Evolutionary conservation across 805 yeast species (phyloP).

Genomic region (Limtongia smithiae): DNA sequence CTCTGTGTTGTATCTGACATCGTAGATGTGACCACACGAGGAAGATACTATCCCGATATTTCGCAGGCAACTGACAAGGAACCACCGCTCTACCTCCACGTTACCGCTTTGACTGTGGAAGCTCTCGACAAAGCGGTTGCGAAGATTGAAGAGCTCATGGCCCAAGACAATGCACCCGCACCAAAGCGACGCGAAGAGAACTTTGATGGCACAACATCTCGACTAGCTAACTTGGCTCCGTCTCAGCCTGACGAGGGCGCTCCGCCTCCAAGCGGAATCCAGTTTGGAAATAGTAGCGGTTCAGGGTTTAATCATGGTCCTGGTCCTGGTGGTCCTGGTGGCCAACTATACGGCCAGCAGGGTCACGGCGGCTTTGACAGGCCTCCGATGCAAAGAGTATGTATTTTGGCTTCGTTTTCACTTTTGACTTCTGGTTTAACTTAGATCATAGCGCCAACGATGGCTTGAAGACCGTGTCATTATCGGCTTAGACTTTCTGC

Average conservation of each 20-base stretch:
- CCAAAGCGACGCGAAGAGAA: background rate
- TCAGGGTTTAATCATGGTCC: background rate
- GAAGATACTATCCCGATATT: conserved; percentile 39
- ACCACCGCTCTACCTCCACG: conserved; percentile 39
- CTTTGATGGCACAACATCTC: too few species aligned
- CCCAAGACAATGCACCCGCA: conserved; percentile 29
- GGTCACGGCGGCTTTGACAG: background rate
- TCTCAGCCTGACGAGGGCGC: too few species aligned
- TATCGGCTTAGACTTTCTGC: conserved; percentile 27
- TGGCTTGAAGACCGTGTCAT: conserved; percentile 32
- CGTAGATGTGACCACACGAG: conserved; percentile 35
- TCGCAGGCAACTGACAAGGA: conserved; percentile 34
- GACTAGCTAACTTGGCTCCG: too few species aligned
- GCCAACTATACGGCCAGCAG: background rate
- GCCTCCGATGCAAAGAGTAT: conserved; percentile 7
- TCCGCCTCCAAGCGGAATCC: background rate
- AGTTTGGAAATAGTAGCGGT: conserved; percentile 1
- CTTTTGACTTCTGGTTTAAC: too few species aligned
- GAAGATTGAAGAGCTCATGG: conserved; percentile 57
- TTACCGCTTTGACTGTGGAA: conserved; percentile 58
- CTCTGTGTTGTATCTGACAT: background rate
- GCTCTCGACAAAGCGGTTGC: conserved; percentile 54
- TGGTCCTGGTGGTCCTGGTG: conserved; percentile 2
- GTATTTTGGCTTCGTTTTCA: too few species aligned
- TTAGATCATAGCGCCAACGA: conserved; percentile 11